Conservation (phyloP, 495 filamentous ascomycete species). For the Penicillium angulare region DNA sequence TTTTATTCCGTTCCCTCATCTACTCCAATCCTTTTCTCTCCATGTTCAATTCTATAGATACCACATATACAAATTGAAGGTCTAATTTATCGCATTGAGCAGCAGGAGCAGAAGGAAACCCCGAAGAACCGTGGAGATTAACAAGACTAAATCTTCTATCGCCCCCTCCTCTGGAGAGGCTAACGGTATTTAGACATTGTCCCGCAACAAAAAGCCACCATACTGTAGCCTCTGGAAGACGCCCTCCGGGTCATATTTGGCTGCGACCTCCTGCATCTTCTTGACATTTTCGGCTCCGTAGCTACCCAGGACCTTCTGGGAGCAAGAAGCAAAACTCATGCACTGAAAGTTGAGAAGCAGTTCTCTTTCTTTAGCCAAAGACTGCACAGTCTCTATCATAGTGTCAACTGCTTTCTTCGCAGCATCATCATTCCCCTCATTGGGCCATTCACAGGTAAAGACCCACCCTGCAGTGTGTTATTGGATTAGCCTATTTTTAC, state of each 20-base stretch:
- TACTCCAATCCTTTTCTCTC: no score
- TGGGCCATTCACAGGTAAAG: not conserved
- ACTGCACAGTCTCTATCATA: not conserved
- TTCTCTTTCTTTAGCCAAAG: not conserved
- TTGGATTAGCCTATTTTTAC: not conserved
- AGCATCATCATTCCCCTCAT: not conserved
- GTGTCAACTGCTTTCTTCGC: not conserved
- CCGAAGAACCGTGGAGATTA: no score
- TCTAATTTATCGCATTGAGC: no score
- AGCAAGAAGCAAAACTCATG: not conserved
- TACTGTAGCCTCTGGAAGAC: not conserved
- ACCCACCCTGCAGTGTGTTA: not conserved
- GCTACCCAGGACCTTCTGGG: not conserved
- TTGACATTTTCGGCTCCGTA: not conserved
- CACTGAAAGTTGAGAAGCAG: not conserved
- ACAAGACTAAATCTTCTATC: no score
- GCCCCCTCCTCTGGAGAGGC: no score
- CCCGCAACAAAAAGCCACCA: not conserved
- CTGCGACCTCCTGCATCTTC: not conserved
- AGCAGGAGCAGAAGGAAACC: no score
- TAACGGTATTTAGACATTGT: not conserved
- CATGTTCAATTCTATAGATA: no score
- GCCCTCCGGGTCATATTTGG: not conserved
- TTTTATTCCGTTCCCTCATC: no score
- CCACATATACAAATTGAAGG: no score